Percentiles rank a stretch among this genome's conserved stretches.
Conservation (phyloP, 345 rosid genomes). For the Salix udensis region DNA sequence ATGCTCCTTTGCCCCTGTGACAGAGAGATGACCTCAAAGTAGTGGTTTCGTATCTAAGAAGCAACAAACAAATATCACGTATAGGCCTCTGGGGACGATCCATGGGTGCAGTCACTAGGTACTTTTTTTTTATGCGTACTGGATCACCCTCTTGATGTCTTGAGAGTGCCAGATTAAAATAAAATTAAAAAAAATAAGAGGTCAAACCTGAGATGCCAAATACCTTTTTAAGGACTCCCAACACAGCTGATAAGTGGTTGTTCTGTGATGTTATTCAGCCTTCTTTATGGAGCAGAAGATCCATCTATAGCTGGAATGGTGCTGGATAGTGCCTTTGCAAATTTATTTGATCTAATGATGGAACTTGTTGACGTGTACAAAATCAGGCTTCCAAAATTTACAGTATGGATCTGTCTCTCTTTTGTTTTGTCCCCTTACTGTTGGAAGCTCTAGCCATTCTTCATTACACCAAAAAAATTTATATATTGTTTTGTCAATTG, state of each 20-base stretch:
- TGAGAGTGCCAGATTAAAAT: too few relatives aligned
- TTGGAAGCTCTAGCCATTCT: background rate
- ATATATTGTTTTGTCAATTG: background rate
- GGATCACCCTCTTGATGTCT: background rate
- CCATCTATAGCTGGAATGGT: conserved; percentile 37
- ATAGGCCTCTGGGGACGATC: conserved; percentile 99
- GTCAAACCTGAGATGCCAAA: background rate
- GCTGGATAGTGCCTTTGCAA: conserved; percentile 38
- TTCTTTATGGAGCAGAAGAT: conserved; percentile 39
- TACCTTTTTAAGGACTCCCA: background rate
- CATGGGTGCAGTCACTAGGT: conserved; percentile 99
- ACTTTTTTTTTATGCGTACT: conserved; percentile 16
- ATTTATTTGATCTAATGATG: conserved; percentile 36
- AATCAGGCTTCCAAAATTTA: conserved; percentile 38
- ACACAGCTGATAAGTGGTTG: background rate
- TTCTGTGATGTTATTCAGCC: conserved; percentile 19
- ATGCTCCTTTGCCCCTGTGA: conserved; percentile 16
- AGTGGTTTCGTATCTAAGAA: conserved; percentile 79
- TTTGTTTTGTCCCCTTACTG: background rate
- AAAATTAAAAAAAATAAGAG: background rate
- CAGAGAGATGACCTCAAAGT: conserved; percentile 92
- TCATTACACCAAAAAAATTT: background rate
- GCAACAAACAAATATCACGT: conserved; percentile 59
- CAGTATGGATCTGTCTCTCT: conserved; percentile 14
- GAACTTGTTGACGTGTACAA: conserved; percentile 38